Percentiles rank a stretch among this genome's conserved stretches.
Conservation (phyloP, 108 stramenopile genomes). For the Nannochloropsis oceanica region DNA sequence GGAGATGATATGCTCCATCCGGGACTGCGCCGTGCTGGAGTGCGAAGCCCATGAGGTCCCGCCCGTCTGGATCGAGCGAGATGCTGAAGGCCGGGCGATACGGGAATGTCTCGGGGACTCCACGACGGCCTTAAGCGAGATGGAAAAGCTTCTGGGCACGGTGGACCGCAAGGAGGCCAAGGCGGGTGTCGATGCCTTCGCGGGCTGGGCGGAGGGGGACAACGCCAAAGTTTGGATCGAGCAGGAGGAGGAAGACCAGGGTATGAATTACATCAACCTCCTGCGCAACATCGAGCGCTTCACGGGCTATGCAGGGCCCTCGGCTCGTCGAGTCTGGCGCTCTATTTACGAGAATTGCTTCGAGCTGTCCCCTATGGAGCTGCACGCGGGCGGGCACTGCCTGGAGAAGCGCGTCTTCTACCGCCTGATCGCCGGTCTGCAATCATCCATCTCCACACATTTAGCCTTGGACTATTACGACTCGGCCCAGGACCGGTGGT, state of each 20-base stretch:
- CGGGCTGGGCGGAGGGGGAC: conserved; percentile 13
- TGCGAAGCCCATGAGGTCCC: conserved; percentile 35
- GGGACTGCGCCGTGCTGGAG: conserved; percentile 31
- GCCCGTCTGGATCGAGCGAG: conserved; percentile 30
- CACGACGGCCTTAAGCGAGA: neutral
- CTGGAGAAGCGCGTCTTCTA: conserved; percentile 37
- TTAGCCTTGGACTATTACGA: neutral
- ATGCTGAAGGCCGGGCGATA: conserved; percentile 1
- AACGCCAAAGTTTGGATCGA: conserved; percentile 15
- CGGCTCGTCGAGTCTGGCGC: conserved; percentile 14
- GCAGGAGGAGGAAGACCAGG: conserved; percentile 27
- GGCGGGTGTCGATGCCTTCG: conserved; percentile 2
- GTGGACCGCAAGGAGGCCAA: conserved; percentile 16
- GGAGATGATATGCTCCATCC: conserved; percentile 30
- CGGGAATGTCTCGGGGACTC: conserved; percentile 10
- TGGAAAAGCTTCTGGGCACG: conserved; percentile 10
- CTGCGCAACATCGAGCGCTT: conserved; percentile 32
- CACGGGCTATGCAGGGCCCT: conserved; percentile 30
- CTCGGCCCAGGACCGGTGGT: neutral
- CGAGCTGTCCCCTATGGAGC: neutral
- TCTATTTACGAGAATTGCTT: conserved; percentile 35
- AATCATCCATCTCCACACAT: conserved; percentile 33
- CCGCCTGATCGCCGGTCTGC: conserved; percentile 34
- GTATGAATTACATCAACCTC: conserved; percentile 34
- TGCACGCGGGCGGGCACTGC: conserved; percentile 14